Evolutionary conservation across 2,329 filamentous ascomycete genomes (phyloP), one percentile per base, ranked within the genome.

Genomic region (Coniochaeta hoffmannii): DNA sequence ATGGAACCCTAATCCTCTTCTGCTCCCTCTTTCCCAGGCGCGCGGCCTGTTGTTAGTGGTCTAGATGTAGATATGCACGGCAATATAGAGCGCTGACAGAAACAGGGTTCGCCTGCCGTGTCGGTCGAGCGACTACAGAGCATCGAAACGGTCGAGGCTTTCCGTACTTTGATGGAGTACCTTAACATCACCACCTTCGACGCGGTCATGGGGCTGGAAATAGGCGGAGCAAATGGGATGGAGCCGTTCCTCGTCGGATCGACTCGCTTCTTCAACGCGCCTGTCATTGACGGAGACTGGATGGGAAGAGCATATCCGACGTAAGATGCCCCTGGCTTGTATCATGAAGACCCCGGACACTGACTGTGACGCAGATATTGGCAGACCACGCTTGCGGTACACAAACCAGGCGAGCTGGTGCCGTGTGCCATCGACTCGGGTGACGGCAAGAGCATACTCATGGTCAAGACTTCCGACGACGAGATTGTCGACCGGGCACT

Each of bases 141-240:
- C 14, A 70, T 72, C 54, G 72, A 77, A 65, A 65, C 65, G 4
- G 61, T 69, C 32, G 64, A 68, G 5, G 66, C 71, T 11, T 71
- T 74, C 55, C 59, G 66, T 8, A 70, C 66, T 6, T 66, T 75
- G 46, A 68, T 71, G 65, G 61, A 65, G 54, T 65, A 69, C 41
- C 57, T 65, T 28, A 50, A 54, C 32, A 64, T 67, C 34, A 61
- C 63, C 50, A 65, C 50, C 8, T 70, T 69, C 54, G 64, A 65
- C 30, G 66, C 65, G 1, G 64, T 77, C 3, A 73, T 81, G 63
- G 75, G 73, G 1, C 68, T 79, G 5, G 78, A 81, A 57, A 82
- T 83, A 41, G 80, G 80, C 1, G 79, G 79, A 1, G 73, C 73
- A 3, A 82, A 83, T 57, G 78, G 78, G 0, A 65, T 80, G 8